Evolutionary conservation across 306 rosid species (phyloP), one percentile per base, ranked within the genome.

Genomic region (Trichosanthes cucumerina): DNA sequence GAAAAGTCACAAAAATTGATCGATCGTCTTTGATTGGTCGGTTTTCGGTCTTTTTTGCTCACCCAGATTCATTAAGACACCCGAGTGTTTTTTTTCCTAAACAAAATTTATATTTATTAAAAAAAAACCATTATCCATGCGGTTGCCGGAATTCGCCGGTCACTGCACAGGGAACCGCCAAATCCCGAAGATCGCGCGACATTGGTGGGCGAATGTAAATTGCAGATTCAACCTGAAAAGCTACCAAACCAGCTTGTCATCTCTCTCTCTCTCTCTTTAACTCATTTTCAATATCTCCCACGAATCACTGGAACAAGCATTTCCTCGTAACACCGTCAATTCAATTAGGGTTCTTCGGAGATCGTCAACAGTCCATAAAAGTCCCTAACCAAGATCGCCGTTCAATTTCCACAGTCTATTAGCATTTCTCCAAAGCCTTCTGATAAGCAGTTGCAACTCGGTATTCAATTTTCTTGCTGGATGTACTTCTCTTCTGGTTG

Each of bases 281-380:
- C 28, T 38, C 26, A 19, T 36, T 66, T 59, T 26, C 33, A 26
- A 23, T 3, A 3, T 24, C 36, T 66, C 49, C 28, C 24, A 15
- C 34, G 41, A 71, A 43, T 71, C 39, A 13, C 77, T 44, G 7
- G 14, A 46, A 46, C 77, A 71, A 71, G 39, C 24, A 71, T 46
- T 24, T 71, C 41, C 21, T 19, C 24, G 50, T 23, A 28, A 7
- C 14, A 44, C 57, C 50, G 57, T 57, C 39, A 71, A 5, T 71
- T 24, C 77, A 49, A 71, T 47, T 46, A 71, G 77, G 57, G 77
- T 71, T 26, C 58, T 43, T 69, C 49, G 73, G 75, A 12, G 54
- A 69, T 69, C 47, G 33, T 11, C 66, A 24, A 59, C 9, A 59
- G 66, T 59, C 23, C 53, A 7, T 23, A 6, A 1, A 69, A 43